These are phyloP conservation scores for Ganoderma resinaceum DNA, from an alignment of 1,284 basidiomycete genomes.

Conservation along the genomic window DNA sequence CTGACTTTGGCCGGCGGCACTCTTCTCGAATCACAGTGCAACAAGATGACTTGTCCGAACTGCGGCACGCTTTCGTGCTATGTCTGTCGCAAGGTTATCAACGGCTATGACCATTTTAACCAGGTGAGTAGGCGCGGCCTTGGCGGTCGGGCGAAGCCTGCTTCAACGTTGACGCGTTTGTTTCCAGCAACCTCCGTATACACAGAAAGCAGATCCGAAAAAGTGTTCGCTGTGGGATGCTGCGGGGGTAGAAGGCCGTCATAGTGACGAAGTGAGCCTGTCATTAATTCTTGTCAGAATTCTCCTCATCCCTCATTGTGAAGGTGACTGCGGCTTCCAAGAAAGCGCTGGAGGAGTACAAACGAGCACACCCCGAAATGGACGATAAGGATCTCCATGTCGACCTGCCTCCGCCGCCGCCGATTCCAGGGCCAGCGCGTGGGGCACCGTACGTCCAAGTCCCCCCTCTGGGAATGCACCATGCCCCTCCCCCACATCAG, in stretches of 20 bases:
- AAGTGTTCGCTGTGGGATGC: constrained; percentile 78
- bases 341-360: constrained; percentile 66
- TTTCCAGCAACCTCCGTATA: constrained; percentile 33
- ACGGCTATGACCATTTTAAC: constrained; percentile 82
- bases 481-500: neutral
- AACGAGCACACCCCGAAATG: constrained; percentile 61
- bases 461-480: neutral
- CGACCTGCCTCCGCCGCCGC: constrained; percentile 48
- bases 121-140: constrained; percentile 45
- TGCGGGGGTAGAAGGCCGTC: constrained; percentile 59
- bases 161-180: neutral
- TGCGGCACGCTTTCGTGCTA: constrained; percentile 81
- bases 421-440: constrained; percentile 14
- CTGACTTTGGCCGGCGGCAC: neutral
- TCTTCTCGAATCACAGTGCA: constrained; percentile 57
- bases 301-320: neutral
- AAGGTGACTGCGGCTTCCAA: constrained; percentile 78
- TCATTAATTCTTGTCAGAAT: neutral
- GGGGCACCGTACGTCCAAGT: constrained; percentile 1
- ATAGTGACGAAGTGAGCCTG: constrained; percentile 63
- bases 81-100: constrained; percentile 73
- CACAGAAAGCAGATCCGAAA: constrained; percentile 36
- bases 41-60: constrained; percentile 80
- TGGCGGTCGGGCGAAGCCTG: neutral
- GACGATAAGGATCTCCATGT: constrained; percentile 60